A percentile compares a stretch with the other conserved stretches of the same genome.
Evolutionary conservation across 1,284 basidiomycete genomes (phyloP).

Genomic region (Naganishia albida): DNA sequence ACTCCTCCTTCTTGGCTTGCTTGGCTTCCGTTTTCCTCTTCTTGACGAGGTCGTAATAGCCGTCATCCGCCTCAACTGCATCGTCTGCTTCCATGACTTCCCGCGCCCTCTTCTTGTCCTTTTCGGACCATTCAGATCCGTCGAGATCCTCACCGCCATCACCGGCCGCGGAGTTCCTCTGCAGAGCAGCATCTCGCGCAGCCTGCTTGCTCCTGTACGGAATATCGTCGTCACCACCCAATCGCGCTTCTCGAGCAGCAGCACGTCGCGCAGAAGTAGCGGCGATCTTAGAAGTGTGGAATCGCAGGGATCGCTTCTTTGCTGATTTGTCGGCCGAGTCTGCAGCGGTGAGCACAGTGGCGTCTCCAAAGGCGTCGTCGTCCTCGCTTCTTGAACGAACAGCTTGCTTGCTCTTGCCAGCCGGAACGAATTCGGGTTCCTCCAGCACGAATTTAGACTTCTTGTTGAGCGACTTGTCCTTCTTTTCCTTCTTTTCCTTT

Average conservation of each 20-base stretch:
- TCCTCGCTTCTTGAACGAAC: conserved; percentile 35
- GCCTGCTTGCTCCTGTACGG: conserved; percentile 55
- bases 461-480: conserved; percentile 36
- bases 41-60: conserved; percentile 87
- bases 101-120: conserved; percentile 57
- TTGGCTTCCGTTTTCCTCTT: conserved; percentile 70
- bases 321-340: conserved; percentile 80
- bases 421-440: conserved; percentile 60
- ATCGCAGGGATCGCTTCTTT: conserved; percentile 75
- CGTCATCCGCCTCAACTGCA: conserved; percentile 59
- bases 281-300: conserved; percentile 88
- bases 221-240: conserved; percentile 74
- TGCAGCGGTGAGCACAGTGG: conserved; percentile 64
- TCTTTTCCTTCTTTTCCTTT: conserved; percentile 40
- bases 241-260: conserved; percentile 61
- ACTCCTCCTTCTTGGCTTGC: conserved; percentile 73
- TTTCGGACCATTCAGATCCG: conserved; percentile 55
- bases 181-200: conserved; percentile 55
- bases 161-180: conserved; percentile 51
- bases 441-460: conserved; percentile 66
- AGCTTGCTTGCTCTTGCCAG: conserved; percentile 39
- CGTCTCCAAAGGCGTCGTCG: conserved; percentile 73
- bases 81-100: conserved; percentile 55
- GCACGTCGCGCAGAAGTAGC: conserved; percentile 70
- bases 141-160: conserved; percentile 50